A percentile compares a stretch with the other conserved stretches of the same genome.
These are phyloP conservation scores for Picochlorum sp. DNA, from an alignment of 139 green algal genomes.

Conservation along the genomic window DNA sequence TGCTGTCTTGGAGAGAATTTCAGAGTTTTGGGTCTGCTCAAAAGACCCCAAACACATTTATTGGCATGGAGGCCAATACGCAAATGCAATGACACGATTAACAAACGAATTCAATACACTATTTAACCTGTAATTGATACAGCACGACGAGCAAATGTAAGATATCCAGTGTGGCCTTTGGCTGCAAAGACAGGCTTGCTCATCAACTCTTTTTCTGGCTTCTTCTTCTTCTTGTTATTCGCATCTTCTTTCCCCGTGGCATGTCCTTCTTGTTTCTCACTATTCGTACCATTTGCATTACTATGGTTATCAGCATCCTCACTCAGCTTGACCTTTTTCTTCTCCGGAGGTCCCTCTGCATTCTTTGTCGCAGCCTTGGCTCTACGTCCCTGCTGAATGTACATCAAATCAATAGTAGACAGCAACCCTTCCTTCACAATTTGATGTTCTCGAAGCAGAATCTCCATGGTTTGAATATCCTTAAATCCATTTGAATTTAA, in stretches of 20 bases:
- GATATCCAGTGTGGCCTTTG: slow-evolving; percentile 80
- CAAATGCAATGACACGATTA: slow-evolving; percentile 18
- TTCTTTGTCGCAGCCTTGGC: not conserved
- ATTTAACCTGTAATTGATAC: slow-evolving; percentile 15
- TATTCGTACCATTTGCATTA: not conserved
- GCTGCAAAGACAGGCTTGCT: slow-evolving; percentile 42
- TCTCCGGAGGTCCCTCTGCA: not conserved
- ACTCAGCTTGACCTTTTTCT: slow-evolving; percentile 1
- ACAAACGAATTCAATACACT: not conserved
- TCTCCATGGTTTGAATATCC: slow-evolving; percentile 68
- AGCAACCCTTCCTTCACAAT: slow-evolving; percentile 26
- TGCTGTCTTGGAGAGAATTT: slow-evolving; percentile 12
- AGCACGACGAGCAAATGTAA: slow-evolving; percentile 73
- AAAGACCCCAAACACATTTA: slow-evolving; percentile 21
- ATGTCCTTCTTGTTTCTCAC: not conserved
- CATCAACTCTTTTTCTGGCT: slow-evolving; percentile 7
- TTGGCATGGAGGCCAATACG: slow-evolving; percentile 30
- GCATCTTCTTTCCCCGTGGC: not conserved
- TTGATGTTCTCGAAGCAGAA: slow-evolving; percentile 75
- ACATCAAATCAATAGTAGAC: not conserved
- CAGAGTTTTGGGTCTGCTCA: slow-evolving; percentile 39
- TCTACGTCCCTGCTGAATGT: not conserved
- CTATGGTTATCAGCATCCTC: not conserved
- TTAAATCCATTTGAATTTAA: slow-evolving; percentile 56
- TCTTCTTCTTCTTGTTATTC: not conserved